Base-by-base conservation (phyloP, 208 protist species). In the Leishmania mexicana region DNA sequence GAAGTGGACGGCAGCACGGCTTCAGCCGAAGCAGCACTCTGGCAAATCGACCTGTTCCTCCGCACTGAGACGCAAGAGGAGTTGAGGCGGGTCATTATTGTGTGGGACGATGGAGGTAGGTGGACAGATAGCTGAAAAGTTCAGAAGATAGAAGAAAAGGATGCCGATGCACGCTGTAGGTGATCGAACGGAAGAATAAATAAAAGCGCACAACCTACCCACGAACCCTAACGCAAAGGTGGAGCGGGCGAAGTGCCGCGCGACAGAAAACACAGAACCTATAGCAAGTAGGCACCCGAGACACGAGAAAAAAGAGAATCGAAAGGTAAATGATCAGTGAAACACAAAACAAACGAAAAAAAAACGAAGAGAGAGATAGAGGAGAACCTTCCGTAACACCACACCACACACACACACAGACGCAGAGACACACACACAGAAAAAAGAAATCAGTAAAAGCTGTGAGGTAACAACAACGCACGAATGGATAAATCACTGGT, bases 71-170 rank as follows among this genome's bases (percentile, higher is more conserved):
- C 38, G 24, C 19, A 65, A 19, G 74, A 78, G 38, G 74, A 67
- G 74, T 31, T 68, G 74, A 38, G 38, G 35, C 40, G 74, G 13
- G 54, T 19, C 51, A 78, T 78, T 35, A 35, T 78, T 62, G 6
- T 49, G 38, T 51, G 8, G 8, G 35, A 38, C 8, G 21, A 35
- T 19, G 54, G 31, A 62, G 21, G 68, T 38, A 35, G 10, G 49
- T 15, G 38, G 53, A 47, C 11, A 42, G 13, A 24, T 4, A 28
- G 73, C 7, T 19, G n/a, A 57, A 60, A 31, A 53, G 71, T 10
- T 8, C 1, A 17, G 19, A 3, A 71, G 35, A 64, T 31, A 31
- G 58, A 31, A 31, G 28, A 35, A 68, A 0, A 6, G 28, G 4
- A 10, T 15, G 28, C n/a, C 0, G 28, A 19, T 15, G 13, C 19